Conservation (phyloP, 2,329 filamentous ascomycete species). For the Metarhizium brunneum region DNA sequence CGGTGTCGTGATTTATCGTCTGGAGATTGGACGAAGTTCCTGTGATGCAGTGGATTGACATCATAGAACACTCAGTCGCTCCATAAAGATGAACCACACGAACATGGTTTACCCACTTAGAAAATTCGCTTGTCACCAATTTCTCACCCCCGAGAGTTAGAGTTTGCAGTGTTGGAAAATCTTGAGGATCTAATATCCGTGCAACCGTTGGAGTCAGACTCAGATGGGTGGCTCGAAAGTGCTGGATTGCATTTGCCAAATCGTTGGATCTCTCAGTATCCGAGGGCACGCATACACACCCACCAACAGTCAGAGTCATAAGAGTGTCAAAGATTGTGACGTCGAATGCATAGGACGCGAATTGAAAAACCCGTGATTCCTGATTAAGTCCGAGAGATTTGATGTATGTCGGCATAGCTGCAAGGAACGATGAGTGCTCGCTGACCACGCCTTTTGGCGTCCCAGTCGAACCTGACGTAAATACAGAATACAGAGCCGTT, state of each 20-base stretch:
- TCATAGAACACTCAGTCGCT: neutral
- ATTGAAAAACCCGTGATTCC: constrained; percentile 3
- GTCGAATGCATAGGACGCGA: constrained; percentile 13
- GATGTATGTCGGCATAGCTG: neutral
- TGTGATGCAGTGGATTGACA: too few species aligned
- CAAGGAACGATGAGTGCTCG: neutral
- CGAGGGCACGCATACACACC: constrained; percentile 11
- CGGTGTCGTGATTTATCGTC: neutral
- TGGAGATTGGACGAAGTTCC: too few species aligned
- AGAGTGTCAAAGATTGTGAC: constrained; percentile 11
- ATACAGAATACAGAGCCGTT: constrained; percentile 42
- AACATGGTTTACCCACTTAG: neutral
- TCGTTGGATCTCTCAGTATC: constrained; percentile 11
- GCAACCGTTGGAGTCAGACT: constrained; percentile 10
- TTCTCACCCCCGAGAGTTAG: constrained; percentile 6
- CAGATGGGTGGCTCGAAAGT: constrained; percentile 1
- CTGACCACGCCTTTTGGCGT: constrained; percentile 53
- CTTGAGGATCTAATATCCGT: neutral
- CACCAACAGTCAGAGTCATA: constrained; percentile 9
- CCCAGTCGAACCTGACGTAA: constrained; percentile 56
- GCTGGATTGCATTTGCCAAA: constrained; percentile 7
- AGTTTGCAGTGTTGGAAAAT: constrained; percentile 1
- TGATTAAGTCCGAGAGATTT: neutral
- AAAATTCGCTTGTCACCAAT: neutral
- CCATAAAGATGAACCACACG: neutral